Base-by-base conservation (phyloP, 305 asterid genomes). In the Withania somnifera region DNA sequence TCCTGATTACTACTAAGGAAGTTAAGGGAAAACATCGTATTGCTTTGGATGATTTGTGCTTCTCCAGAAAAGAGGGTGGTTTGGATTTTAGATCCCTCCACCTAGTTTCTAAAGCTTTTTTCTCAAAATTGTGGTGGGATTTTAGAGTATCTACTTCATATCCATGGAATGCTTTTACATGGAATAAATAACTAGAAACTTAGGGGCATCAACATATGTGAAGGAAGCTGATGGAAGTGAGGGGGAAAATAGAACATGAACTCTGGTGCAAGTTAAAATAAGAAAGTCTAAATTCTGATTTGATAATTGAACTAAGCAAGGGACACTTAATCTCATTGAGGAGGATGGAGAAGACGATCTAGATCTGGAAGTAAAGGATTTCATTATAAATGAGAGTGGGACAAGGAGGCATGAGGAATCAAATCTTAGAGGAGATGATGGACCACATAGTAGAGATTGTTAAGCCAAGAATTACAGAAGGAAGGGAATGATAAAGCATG, bases 361-460 rank as follows among this genome's bases (percentile, higher is more conserved):
- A n/a, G 19, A 15, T 50, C n/a, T n/a, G 1, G 56, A 50, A 1
- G 19, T 50, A 0, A 50, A 14, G 4, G 0, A 0, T 0, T 50
- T 50, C 19, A 50, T 38, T 0, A 38, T 6, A 6, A 38, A 38
- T 38, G 19, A 14, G 17, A 4, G 0, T 50, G 8, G 54, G 53
- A 47, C 5, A 47, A 6, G 5, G 6, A 14, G 1, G 14, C 14
- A 0, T 1, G 4, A 13, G 0, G 1, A 14, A 3, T 1, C 1
- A 50, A n/a, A n/a, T 50, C 1, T 50, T 0, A 13, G 2, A 14
- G 2, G 7, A 50, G 7, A 50, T 50, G 1, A 50, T 1, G 1
- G 0, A 50, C 0, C 2, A 50, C 1, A 50, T 50, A 5, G 0
- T 14, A 1, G 2, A 5, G 1, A 13, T 0, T 4, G 14, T 13